Conservation (phyloP, 139 green algal species). For the Haematococcus sp. region DNA sequence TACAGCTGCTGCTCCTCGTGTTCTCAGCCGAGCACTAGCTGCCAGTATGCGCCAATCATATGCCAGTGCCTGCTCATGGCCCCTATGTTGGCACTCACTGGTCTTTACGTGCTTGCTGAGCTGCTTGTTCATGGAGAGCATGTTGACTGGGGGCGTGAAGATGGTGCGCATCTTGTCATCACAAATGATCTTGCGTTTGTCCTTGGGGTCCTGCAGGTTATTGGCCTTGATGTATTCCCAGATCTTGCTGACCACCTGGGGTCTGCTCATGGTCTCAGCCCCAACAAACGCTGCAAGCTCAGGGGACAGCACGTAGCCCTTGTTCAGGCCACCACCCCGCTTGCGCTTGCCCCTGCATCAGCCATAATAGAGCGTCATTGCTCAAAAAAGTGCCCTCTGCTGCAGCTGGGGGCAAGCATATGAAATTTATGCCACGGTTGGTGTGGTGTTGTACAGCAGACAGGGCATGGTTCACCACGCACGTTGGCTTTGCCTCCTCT, state of each 20-base stretch:
- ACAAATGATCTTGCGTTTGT: constrained; percentile 67
- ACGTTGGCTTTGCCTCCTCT: background rate
- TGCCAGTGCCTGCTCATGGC: no score
- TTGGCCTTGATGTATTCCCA: constrained; percentile 85
- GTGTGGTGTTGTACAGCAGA: no score
- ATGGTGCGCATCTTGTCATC: constrained; percentile 68
- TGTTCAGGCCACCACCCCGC: constrained; percentile 5
- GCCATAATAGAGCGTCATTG: background rate
- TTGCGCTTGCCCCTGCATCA: constrained; percentile 1
- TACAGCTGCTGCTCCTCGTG: no score
- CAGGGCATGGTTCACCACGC: no score
- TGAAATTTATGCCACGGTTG: background rate
- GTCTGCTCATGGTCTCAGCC: constrained; percentile 40
- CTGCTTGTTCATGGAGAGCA: constrained; percentile 85
- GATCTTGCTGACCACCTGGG: constrained; percentile 72
- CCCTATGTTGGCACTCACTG: background rate
- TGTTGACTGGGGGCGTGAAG: constrained; percentile 56
- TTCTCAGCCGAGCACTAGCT: no score
- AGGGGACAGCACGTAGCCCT: constrained; percentile 40
- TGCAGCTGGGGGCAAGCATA: background rate
- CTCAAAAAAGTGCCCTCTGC: background rate
- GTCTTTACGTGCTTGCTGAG: constrained; percentile 58
- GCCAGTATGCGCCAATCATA: no score
- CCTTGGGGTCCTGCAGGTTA: constrained; percentile 71
- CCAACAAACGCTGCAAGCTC: constrained; percentile 59